Evolutionary conservation across 768 basidiomycete genomes (phyloP).

Genomic region (Gymnopilus junonius): DNA sequence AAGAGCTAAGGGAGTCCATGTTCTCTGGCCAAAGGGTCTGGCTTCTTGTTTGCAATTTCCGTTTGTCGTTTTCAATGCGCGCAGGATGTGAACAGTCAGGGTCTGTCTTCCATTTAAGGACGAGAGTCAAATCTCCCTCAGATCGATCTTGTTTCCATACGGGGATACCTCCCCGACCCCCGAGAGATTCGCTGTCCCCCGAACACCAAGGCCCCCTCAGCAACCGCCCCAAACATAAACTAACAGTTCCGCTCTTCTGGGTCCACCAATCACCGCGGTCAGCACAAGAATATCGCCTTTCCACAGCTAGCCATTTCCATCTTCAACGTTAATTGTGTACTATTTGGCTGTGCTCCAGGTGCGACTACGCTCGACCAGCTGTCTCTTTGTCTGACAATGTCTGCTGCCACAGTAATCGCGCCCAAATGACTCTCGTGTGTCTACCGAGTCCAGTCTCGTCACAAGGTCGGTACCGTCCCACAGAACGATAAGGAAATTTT

Average conservation of each 20-base stretch:
- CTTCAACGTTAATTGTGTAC: conserved; percentile 3
- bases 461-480: background rate
- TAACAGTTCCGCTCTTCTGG: conserved; percentile 34
- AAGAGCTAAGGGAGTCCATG: conserved; percentile 50
- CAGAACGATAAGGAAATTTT: background rate
- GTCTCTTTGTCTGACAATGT: conserved; percentile 7
- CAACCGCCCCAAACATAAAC: conserved; percentile 8
- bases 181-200: conserved; percentile 23
- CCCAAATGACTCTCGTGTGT: conserved; percentile 3
- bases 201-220: conserved; percentile 31
- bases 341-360: background rate
- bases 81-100: conserved; percentile 13
- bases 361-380: conserved; percentile 1
- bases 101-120: conserved; percentile 2
- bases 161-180: conserved; percentile 32
- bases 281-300: conserved; percentile 2
- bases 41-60: conserved; percentile 18
- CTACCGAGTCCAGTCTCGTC: background rate
- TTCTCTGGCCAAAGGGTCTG: conserved; percentile 13
- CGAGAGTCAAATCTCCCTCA: conserved; percentile 13
- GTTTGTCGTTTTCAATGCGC: conserved; percentile 20
- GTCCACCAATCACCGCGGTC: conserved; percentile 24
- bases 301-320: conserved; percentile 3
- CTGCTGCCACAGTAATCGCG: conserved; percentile 9
- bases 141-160: conserved; percentile 20